Base-by-base conservation (phyloP, 2,329 filamentous ascomycete genomes). In the Trichoderma oligosporum region DNA sequence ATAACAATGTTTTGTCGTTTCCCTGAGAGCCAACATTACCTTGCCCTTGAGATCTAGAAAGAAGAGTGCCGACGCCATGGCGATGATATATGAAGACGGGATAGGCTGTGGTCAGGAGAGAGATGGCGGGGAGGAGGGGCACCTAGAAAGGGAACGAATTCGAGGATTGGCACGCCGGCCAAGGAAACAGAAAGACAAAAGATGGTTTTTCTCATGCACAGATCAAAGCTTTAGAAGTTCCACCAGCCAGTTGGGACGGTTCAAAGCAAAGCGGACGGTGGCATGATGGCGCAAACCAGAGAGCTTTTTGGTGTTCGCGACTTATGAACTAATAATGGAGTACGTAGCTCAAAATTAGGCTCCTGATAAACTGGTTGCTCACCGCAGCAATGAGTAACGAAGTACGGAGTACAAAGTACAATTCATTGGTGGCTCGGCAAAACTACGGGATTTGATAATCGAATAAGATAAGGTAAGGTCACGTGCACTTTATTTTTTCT, bases 21-120 rank as follows among this genome's bases (percentile, higher is more conserved):
- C 14, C 4, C n/a, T n/a, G n/a, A 12, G 29, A 11, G 6, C 39
- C 7, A 29, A 46, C 14, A 62, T 64, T 49, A 95, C 91, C 88
- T 99, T 99, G 89, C 94, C 94, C 91, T 99, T 99, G 66, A 99
- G 83, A 75, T 99, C 94, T 69, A 99, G 87, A 74, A 99, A 99
- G 83, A 99, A 99, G 69, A 99, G 73, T 63, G 94, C 94, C 60
- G 94, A 99, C 66, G 94, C 94, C 94, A 99, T 99, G 71, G 67
- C 80, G 75, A 68, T 44, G 58, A 56, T 60, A 57, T 49, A 38
- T 51, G 14, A 56, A 62, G 60, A 63, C 25, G 24, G 11, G n/a
- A 6, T 63, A 63, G 65, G 65, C 63, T 61, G 60, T 61, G 63
- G 61, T 58, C 56, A 62, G 59, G 65, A 63, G 59, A 63, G 59